These are phyloP conservation scores for Logfia minima DNA, from an alignment of 129 eudicot species.

Conservation along the genomic window DNA sequence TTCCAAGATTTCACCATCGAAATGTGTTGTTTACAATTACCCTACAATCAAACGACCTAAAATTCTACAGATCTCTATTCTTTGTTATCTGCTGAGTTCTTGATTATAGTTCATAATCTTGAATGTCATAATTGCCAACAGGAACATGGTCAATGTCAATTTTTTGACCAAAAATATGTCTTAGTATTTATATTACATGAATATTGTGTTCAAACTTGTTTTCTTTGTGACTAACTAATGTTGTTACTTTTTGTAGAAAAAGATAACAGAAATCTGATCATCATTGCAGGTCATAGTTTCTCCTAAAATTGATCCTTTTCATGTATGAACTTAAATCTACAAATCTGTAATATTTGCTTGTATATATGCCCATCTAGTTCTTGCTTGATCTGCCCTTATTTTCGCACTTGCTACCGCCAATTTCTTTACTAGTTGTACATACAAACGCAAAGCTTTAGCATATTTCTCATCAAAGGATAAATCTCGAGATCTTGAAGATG, in stretches of 20 bases:
- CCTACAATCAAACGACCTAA: neutral
- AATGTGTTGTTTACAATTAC: neutral
- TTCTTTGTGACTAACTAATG: neutral
- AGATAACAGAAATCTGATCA: neutral
- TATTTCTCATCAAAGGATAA: conserved; percentile 29
- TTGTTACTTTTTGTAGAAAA: conserved; percentile 19
- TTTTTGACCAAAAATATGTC: neutral
- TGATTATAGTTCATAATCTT: neutral
- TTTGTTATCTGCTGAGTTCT: neutral
- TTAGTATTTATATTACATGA: too few relatives aligned
- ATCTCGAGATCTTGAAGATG: conserved; percentile 43
- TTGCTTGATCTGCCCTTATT: conserved; percentile 20
- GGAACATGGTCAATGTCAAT: neutral
- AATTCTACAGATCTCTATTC: neutral
- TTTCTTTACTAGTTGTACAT: conserved; percentile 25
- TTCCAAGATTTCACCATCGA: too few relatives aligned
- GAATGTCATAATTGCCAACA: neutral
- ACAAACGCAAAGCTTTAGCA: conserved; percentile 26
- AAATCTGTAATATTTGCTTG: neutral
- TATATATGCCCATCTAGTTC: neutral
- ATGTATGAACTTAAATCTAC: neutral
- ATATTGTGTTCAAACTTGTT: neutral
- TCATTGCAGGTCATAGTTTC: conserved; percentile 24
- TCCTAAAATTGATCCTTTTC: neutral
- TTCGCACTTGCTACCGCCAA: conserved; percentile 13